Base-by-base conservation (phyloP, 768 basidiomycete genomes). In the Tephrocybe sp. region DNA sequence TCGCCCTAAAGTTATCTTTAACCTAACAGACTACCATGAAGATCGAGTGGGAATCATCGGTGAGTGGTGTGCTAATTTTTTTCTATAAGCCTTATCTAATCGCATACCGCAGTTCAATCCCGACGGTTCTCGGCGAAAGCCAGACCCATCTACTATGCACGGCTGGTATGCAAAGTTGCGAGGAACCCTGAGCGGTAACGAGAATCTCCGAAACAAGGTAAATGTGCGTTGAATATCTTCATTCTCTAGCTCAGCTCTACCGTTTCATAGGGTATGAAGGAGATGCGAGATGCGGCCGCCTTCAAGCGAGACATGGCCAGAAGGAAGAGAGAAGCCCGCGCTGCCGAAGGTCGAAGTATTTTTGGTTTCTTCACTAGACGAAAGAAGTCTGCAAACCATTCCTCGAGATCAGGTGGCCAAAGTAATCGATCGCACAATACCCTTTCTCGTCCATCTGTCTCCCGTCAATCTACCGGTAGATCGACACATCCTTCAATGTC, bases 101-200 rank as follows among this genome's bases (percentile, higher is more conserved):
- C 16, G 34, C 34, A 28, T 45, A 25, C 47, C 31, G 31, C 49
- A 79, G 76, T 75, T 71, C 56, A 65, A 69, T 52, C 53, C 71
- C 16, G 76, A 78, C 61, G 75, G 74, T 36, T 64, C 68, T 44
- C 73, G 75, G 43, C 69, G 71, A 32, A 73, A 68, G 37, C 81
- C 77, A 40, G 75, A 72, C 26, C 76, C 78, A 34, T 83, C 78
- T 5, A 76, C 77, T 9, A 75, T 87, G 64, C 87, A 89, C 56
- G 87, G 87, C 26, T 89, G 87, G 86, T 70, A 89, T 51, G 80
- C 83, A n/a, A 89, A 89, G 66, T 78, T 83, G 79, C 77, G 87
- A 52, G 87, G 86, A 21, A 88, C 87, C 11, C 70, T 89, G 26
- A 61, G 75, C 26, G 86, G 84, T 28, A 73, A 86, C 60, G 86